phyloP scores from a whole-genome alignment of 495 filamentous ascomycete species.

The Podospora tetraspora region DNA sequence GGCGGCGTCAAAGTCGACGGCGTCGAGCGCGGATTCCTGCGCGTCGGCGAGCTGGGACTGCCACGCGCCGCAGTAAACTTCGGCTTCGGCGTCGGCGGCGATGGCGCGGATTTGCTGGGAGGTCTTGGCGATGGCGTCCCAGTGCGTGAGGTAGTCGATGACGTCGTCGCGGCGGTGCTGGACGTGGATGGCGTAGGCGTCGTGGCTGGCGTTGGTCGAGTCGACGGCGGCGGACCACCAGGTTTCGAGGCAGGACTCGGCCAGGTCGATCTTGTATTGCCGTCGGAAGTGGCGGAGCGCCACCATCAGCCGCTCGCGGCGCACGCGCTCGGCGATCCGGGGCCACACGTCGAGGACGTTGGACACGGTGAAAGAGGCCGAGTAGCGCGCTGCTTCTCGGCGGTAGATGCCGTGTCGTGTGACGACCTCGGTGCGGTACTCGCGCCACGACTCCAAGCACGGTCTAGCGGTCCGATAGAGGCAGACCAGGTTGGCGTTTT shows the following conservation, averaged over 20 bases:
- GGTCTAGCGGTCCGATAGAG: slow-evolving; percentile 28
- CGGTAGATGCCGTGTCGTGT: slow-evolving; percentile 9
- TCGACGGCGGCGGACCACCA: slow-evolving; percentile 21
- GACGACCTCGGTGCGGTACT: slow-evolving; percentile 7
- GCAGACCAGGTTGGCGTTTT: slow-evolving; percentile 26
- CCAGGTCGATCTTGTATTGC: slow-evolving; percentile 27
- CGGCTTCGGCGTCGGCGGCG: slow-evolving; percentile 27
- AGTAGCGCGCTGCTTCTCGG: slow-evolving; percentile 13
- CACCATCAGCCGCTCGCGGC: slow-evolving; percentile 24
- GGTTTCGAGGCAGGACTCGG: slow-evolving; percentile 16
- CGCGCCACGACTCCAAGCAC: slow-evolving; percentile 23
- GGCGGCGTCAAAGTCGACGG: slow-evolving; percentile 25
- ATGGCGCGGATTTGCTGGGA: slow-evolving; percentile 15
- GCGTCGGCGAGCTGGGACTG: slow-evolving; percentile 13
- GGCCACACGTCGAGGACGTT: slow-evolving; percentile 28
- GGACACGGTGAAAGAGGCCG: slow-evolving; percentile 9
- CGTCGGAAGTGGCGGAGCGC: slow-evolving; percentile 24
- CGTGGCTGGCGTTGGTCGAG: slow-evolving; percentile 9
- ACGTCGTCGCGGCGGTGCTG: slow-evolving; percentile 24
- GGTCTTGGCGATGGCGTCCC: slow-evolving; percentile 15
- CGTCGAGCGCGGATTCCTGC: slow-evolving; percentile 22
- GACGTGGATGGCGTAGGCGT: slow-evolving; percentile 19
- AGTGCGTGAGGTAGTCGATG: slow-evolving; percentile 22
- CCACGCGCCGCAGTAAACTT: slow-evolving; percentile 24
- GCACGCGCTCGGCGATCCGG: slow-evolving; percentile 14